Conservation (phyloP, 768 basidiomycete genomes). For the Tremella mesenterica region DNA sequence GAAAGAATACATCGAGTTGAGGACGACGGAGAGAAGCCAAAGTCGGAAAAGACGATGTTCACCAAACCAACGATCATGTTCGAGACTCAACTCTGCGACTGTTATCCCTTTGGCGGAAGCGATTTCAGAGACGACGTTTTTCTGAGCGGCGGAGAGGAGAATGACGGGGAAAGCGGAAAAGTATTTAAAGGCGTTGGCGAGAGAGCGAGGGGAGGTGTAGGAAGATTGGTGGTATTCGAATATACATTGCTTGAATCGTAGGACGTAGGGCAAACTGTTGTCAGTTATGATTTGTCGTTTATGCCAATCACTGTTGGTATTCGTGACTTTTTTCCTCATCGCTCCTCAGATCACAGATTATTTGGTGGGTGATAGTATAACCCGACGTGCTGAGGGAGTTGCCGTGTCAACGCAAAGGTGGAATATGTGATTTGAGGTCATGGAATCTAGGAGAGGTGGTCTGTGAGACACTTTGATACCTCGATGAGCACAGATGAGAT, state of each 20-base stretch:
- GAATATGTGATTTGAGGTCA: too few relatives aligned
- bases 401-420: too few relatives aligned
- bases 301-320: too few relatives aligned
- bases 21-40: constrained; percentile 72
- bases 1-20: constrained; percentile 91
- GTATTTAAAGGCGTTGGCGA: constrained; percentile 92
- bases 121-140: constrained; percentile 58
- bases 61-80: constrained; percentile 56
- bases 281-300: too few relatives aligned
- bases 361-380: too few relatives aligned
- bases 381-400: too few relatives aligned
- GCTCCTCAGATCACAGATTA: too few relatives aligned
- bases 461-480: too few relatives aligned
- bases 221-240: constrained; percentile 63
- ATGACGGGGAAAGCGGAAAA: constrained; percentile 95
- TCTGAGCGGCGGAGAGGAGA: constrained; percentile 82
- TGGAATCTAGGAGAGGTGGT: too few relatives aligned
- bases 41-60: constrained; percentile 72
- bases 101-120: constrained; percentile 49
- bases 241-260: constrained; percentile 89
- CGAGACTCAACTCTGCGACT: constrained; percentile 44
- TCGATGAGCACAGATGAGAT: too few relatives aligned
- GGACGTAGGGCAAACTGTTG: constrained; percentile 72
- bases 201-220: constrained; percentile 61
- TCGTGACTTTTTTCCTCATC: too few relatives aligned